Conservation (phyloP, 768 basidiomycete species). For the Tubosaeta brunneosetosa region DNA sequence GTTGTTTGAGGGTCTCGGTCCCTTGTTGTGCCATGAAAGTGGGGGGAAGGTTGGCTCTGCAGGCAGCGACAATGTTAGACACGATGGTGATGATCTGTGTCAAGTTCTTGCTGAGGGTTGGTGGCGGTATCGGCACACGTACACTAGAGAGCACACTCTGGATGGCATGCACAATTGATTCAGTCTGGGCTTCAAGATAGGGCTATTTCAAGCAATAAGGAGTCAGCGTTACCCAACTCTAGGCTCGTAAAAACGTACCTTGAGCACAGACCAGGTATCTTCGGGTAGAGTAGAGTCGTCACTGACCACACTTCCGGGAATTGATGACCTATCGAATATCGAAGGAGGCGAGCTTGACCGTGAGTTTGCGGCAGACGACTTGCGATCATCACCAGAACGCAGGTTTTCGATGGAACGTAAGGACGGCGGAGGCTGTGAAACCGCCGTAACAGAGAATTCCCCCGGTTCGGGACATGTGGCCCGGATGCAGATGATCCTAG, state of each 20-base stretch:
- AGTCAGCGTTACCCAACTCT: neutral
- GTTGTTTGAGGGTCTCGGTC: conserved; percentile 69
- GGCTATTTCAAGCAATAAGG: conserved; percentile 46
- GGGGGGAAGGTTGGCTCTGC: conserved; percentile 85
- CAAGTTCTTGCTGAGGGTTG: conserved; percentile 85
- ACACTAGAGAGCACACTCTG: conserved; percentile 93
- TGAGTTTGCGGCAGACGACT: conserved; percentile 35
- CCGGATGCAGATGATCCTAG: conserved; percentile 71
- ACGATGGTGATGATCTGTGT: conserved; percentile 98
- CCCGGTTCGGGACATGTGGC: conserved; percentile 71
- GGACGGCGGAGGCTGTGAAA: conserved; percentile 31
- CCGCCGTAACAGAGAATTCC: conserved; percentile 42
- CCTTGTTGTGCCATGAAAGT: conserved; percentile 61
- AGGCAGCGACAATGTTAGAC: conserved; percentile 94
- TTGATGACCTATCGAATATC: conserved; percentile 55
- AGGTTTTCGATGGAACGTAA: conserved; percentile 56
- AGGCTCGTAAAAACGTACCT: conserved; percentile 40
- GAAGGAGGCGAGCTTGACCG: conserved; percentile 65
- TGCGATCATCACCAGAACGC: conserved; percentile 44
- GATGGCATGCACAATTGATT: conserved; percentile 91
- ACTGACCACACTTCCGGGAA: conserved; percentile 44
- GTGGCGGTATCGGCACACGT: conserved; percentile 80
- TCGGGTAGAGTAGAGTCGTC: conserved; percentile 67
- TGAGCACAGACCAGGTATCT: conserved; percentile 81
- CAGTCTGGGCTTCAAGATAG: conserved; percentile 94